Base-by-base conservation (phyloP, 371 early-diverging fungal species). In the Mucor racemosus region DNA sequence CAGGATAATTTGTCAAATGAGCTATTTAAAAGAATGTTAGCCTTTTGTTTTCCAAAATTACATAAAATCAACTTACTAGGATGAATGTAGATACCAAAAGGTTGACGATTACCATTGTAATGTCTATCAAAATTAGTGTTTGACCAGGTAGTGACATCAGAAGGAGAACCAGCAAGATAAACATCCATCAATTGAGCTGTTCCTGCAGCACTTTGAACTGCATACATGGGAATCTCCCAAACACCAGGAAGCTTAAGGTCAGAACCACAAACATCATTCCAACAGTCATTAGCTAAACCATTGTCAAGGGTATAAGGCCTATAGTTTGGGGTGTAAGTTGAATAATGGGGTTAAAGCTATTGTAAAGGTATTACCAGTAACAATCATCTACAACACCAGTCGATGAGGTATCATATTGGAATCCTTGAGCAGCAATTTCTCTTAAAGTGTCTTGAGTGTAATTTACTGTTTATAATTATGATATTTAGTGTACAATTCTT, bases 171-270 rank as follows among this genome's bases (percentile, higher is more conserved):
- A 44, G 84, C 84, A 62, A 90, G 76, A 55, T 87, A 88, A 4
- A 87, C 86, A 69, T 92, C 92, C 92, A 92, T 92, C 65, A 86
- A 74, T 66, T 89, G 88, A 4, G 81, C 69, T 4, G 68, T 69
- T 35, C 66, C 73, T 15, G 76, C 73, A 42, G 85, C 76, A 59
- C 79, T 84, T 26, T 75, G 46, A 10, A 84, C 81, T 53, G 82
- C 78, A 46, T 82, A 80, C 89, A 91, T 87, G 19, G 91, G 92
- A 31, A 92, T 76, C 76, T 92, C 91, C 90, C 91, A 92, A 50
- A 91, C 72, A 55, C 90, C 91, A 10, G 88, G 88, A 36, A 82
- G 69, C 38, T 81, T 81, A 42, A 89, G 70, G 13, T 70, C 59
- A 21, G 82, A 67, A 38, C 75, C 70, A 59, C 92, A 92, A 42